These are phyloP conservation scores for Barnettozyma sucrosica DNA, from an alignment of 805 yeast species.

Conservation along the genomic window DNA sequence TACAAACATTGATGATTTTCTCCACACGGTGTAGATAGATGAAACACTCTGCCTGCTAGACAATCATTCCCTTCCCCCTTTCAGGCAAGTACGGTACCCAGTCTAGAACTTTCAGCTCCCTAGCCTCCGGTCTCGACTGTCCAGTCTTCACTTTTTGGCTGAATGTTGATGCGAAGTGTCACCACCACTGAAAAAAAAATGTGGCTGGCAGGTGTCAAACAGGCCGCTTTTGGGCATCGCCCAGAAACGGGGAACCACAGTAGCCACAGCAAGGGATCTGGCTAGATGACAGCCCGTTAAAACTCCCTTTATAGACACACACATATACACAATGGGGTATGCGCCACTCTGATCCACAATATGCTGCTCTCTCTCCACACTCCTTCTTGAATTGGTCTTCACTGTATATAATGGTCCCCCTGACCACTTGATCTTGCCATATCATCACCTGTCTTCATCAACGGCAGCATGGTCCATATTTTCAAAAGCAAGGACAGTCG, in stretches of 20 bases:
- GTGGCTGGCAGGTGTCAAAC: not conserved
- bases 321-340: no score
- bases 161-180: not conserved
- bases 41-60: no score
- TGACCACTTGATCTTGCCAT: not conserved
- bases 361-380: not conserved
- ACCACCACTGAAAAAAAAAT: not conserved
- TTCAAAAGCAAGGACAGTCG: not conserved
- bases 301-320: no score
- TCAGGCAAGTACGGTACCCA: no score
- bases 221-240: no score
- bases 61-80: no score
- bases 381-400: not conserved
- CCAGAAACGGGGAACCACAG: not conserved
- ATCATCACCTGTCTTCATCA: not conserved
- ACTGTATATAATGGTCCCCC: not conserved
- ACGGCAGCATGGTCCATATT: not conserved
- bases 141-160: not conserved
- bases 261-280: not conserved
- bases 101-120: no score
- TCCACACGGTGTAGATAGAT: no score
- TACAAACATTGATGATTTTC: no score
- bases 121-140: no score
- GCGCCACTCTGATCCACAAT: not conserved
- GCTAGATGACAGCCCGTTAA: no score